Evolutionary conservation across 345 rosid species (phyloP).

Genomic region (Eucalyptus victrix): DNA sequence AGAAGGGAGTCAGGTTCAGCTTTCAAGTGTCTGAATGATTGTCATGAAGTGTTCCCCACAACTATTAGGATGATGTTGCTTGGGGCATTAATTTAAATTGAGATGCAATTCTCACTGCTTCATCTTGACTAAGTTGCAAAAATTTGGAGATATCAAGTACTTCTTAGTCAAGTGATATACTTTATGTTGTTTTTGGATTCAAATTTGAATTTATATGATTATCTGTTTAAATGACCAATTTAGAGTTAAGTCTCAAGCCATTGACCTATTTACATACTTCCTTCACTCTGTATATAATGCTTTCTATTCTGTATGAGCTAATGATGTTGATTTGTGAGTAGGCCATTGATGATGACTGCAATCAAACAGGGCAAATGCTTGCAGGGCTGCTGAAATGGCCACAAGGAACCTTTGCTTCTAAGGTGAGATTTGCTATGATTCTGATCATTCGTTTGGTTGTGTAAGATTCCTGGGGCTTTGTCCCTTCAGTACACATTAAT

Average conservation of each 20-base stretch:
- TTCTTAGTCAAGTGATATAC: neutral
- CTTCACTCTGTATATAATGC: neutral
- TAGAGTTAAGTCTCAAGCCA: neutral
- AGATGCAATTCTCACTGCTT: neutral
- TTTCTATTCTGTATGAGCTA: neutral
- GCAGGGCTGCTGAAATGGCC: constrained; percentile 96
- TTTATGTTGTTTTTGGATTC: neutral
- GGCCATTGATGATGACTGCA: constrained; percentile 99
- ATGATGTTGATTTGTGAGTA: neutral
- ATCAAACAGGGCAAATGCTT: constrained; percentile 97
- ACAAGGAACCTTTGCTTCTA: constrained; percentile 92
- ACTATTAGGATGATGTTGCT: neutral
- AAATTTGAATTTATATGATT: neutral
- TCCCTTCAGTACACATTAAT: neutral
- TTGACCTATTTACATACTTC: neutral
- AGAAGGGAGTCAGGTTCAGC: neutral
- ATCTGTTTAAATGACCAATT: neutral
- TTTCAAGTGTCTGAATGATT: neutral
- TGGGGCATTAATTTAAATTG: neutral
- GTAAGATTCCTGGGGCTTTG: neutral
- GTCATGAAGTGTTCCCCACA: neutral
- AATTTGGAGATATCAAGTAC: neutral
- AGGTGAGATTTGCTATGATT: constrained; percentile 32
- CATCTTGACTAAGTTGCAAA: neutral
- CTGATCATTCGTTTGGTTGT: neutral